Evolutionary conservation across 2,329 filamentous ascomycete genomes (phyloP), one percentile per base, ranked within the genome.

Genomic region (Penicillium sp.): DNA sequence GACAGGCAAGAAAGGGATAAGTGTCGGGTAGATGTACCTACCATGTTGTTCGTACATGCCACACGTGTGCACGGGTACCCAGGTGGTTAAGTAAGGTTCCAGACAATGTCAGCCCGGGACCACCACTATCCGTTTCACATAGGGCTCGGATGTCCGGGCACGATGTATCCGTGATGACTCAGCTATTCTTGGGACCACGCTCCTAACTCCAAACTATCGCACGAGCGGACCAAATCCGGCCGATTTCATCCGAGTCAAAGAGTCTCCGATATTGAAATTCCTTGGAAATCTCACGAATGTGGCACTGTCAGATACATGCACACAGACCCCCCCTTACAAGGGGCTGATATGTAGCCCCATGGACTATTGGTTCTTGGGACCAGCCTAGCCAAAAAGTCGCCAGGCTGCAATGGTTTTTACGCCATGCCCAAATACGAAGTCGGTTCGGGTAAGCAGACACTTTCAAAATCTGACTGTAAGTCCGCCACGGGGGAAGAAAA

Each of bases 161-260:
- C 1, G 19, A 5, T 44, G 39, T 29, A 52, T 52, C 50, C 50
- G 50, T 21, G 46, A 19, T 50, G 48, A 50, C 48, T 50, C 27
- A 40, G 34, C 46, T 19, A n/a, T 34, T 39, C n/a, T 9, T 39
- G n/a, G 36, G 7, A n/a, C 9, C 5, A 19, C 8, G 2, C 19
- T 40, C 19, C 1, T 21, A 9, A 19, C n/a, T 16, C 25, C 19
- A 33, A 21, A 31, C 19, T 21, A 11, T 34, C 19, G 16, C 33
- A 19, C 9, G 44, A 33, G 16, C 16, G 46, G 47, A 39, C 33
- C 33, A 29, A 29, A 39, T 50, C 9, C 25, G 34, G 38, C 25
- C 13, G 1, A 44, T 36, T 34, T 62, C 40, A 68, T 65, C 66
- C 77, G 71, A 49, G 29, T 49, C 15, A 15, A 27, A 16, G 21